These are phyloP conservation scores for Lentinula detonsa DNA, from an alignment of 768 basidiomycete species.

Conservation along the genomic window DNA sequence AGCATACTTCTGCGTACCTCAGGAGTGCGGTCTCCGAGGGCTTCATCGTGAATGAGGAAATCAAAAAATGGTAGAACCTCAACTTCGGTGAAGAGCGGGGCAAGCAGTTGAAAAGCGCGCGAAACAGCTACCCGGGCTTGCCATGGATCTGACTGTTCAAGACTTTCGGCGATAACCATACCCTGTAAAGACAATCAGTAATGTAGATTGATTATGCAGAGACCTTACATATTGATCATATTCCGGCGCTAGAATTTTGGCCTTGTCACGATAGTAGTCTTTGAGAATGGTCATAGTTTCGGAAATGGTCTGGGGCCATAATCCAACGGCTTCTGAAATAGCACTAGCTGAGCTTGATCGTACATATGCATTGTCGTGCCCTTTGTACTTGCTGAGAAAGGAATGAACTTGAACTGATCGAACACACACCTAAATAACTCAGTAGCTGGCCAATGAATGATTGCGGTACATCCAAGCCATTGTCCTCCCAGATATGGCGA, in stretches of 20 bases:
- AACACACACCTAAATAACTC: conserved; percentile 59
- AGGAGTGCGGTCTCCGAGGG: conserved; percentile 77
- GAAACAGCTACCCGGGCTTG: conserved; percentile 73
- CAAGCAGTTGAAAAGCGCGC: conserved; percentile 56
- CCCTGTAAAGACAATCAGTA: conserved; percentile 45
- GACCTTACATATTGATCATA: conserved; percentile 83
- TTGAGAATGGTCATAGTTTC: conserved; percentile 49
- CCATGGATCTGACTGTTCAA: conserved; percentile 91
- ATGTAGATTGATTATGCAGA: neutral
- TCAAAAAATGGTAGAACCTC: conserved; percentile 71
- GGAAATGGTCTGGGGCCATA: conserved; percentile 55
- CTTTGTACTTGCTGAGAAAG: conserved; percentile 29
- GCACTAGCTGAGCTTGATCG: conserved; percentile 66
- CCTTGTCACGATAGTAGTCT: conserved; percentile 81
- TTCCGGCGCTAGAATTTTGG: conserved; percentile 83
- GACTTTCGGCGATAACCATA: conserved; percentile 83
- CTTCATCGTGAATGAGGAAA: conserved; percentile 82
- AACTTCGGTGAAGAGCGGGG: conserved; percentile 55
- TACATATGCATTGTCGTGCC: conserved; percentile 76
- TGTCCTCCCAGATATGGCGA: conserved; percentile 87
- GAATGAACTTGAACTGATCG: neutral
- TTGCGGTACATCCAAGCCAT: conserved; percentile 84
- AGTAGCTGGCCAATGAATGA: conserved; percentile 52
- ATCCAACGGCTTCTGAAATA: conserved; percentile 70
- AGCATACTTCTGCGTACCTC: conserved; percentile 87